Evolutionary conservation across 495 filamentous ascomycete genomes (phyloP), one percentile per base, ranked within the genome.

Genomic region (Aspergillus panamensis): DNA sequence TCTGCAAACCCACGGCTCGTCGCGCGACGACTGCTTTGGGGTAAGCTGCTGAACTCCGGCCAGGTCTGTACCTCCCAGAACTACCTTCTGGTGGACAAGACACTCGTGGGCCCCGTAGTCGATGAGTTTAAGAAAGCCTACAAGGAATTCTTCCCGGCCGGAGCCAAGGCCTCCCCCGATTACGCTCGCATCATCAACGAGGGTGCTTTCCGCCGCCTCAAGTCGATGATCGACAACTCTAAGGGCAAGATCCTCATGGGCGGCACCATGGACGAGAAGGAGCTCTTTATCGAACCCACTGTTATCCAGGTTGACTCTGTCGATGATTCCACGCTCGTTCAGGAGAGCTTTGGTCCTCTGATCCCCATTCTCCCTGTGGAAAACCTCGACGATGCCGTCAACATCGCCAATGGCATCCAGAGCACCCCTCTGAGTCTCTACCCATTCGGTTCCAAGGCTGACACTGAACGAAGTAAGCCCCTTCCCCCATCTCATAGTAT

Each of bases 51-150:
- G 55, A 95, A 96, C 70, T 84, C 88, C 12, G 94, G 94, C 16
- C 94, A 98, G 70, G 76, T 94, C 53, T 97, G 94, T 71, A 82
- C 96, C 33, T 86, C 82, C 7, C 90, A 96, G 62, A 96, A 97
- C 73, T 96, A 96, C 65, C 82, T 89, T 42, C 76, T 96, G 53
- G 81, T 96, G 37, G 90, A 97, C 64, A 84, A 82, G 61, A 81
- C 84, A 6, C 74, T 94, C 12, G 78, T 92, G 3, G 75, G 82
- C 3, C 74, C 79, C 8, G 92, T 97, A 58, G 76, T 97, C 51
- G 78, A 87, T 58, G 82, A 89, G 62, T 82, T 96, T 69, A 87
- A 87, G 69, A 80, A 74, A 39, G 79, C 85, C 0, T 81, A 90
- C 63, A 80, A 83, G 58, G 86, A 92, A 53, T 96, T 92, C 77